Evolutionary conservation across 140 eudicot genomes (phyloP), one percentile per base, ranked within the genome.

Genomic region (Anethum foeniculum): DNA sequence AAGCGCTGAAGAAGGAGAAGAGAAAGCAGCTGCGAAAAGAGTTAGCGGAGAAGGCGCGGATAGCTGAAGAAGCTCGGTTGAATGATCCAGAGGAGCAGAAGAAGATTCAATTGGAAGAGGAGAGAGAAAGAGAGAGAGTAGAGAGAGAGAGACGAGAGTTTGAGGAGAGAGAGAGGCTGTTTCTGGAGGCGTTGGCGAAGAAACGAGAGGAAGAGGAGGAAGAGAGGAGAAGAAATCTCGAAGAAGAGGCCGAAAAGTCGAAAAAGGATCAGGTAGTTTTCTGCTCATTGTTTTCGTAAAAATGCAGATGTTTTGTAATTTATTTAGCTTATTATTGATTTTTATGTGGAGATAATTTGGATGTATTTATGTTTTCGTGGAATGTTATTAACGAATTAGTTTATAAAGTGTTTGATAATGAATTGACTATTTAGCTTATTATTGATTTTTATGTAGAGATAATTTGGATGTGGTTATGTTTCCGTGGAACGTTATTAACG

Each of bases 1-100:
- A 95, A 87, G 88, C 87, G 39, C 78, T 88, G 81, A 95, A 95
- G 96, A 95, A 88, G 89, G 93, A 93, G 83, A 95, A 93, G 83
- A 83, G 99, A 88, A 92, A 89, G 88, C 94, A 90, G 65, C 83
- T 84, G 54, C 81, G 99, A 80, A 95, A 87, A 84, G 97, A 91
- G 82, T 39, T 84, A 30, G 99, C 99, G 2, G 90, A 85, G 86
- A 87, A 84, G 85, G 92, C 91, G 49, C 94, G 97, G 27, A 80
- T 85, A 21, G 90, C 85, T 80, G 96, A 87, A 85, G 96, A 89
- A 82, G 92, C 97, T 60, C 86, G 83, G 71, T 83, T 89, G 54
- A 86, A 90, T 46, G 97, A 95, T 84, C 97, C 98, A 1, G 90
- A 88, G 75, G 88, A 86, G 90, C 97, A 77, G 81, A 84, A 80